Percentiles rank a stretch among this genome's conserved stretches.
Evolutionary conservation across 2,329 filamentous ascomycete species (phyloP).

Genomic region (Cordyceps cateniannulata): DNA sequence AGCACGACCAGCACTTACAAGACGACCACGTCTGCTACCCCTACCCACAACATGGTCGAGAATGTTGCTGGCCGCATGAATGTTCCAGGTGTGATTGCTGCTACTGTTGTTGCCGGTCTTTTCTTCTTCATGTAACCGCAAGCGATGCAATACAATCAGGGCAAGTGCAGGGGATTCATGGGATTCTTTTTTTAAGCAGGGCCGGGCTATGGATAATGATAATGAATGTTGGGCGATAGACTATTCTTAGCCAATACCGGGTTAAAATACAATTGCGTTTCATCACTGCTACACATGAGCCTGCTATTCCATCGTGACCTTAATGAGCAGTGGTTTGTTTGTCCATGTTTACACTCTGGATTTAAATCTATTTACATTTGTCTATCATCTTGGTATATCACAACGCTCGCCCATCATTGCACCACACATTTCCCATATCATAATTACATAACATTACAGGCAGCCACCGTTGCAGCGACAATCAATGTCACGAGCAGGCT

Average conservation of each 20-base stretch:
- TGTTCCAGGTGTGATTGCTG: neutral
- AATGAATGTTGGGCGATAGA: neutral
- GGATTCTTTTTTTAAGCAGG: neutral
- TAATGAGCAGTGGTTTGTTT: neutral
- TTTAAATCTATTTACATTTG: neutral
- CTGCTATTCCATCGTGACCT: neutral
- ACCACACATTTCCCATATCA: neutral
- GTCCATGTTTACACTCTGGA: neutral
- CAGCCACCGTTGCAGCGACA: neutral
- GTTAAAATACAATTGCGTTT: constrained; percentile 8
- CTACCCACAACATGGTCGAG: neutral
- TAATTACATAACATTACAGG: neutral
- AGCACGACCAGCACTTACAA: neutral
- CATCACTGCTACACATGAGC: neutral
- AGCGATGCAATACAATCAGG: neutral
- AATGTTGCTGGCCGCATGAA: neutral
- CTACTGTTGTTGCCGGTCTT: neutral
- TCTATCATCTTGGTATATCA: neutral
- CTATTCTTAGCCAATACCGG: constrained; percentile 5
- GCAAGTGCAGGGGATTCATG: neutral
- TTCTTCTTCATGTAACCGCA: neutral
- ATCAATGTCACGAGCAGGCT: neutral
- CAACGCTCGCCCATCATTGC: neutral
- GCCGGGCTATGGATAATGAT: neutral
- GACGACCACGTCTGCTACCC: neutral